Evolutionary conservation across 345 rosid genomes (phyloP), one percentile per base, ranked within the genome.

Genomic region (Raphanus raphanistrum): DNA sequence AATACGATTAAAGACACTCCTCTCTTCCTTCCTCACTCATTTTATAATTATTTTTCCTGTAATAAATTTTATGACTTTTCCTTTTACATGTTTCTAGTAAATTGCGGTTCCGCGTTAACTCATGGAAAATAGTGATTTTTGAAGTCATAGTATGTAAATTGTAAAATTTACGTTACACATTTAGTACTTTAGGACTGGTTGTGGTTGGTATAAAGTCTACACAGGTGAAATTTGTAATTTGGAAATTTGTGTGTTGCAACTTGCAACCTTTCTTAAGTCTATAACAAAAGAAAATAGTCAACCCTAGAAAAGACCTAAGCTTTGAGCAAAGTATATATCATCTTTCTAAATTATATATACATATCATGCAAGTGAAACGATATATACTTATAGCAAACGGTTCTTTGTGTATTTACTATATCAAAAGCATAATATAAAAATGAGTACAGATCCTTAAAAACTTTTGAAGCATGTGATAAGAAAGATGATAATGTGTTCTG

Each of bases 1-100:
- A 75, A 28, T 80, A 54, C 79, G 79, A 69, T 80, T 74, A 80
- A 80, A 80, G 79, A 17, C 59, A 79, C 82, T 66, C 62, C 50
- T 70, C 79, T 41, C 54, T 61, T 35, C 63, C 70, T 68, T 41
- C 69, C 70, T 67, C 55, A 36, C 66, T 8, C 41, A 4, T 71
- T 32, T 32, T 41, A 67, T 58, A 16, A 11, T 28, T 38, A 33
- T 28, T 33, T 52, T 41, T 36, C 7, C 2, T 45, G 1, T 45
- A 67, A 61, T 33, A 73, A 73, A 67, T 50, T 29, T 48, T 8
- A 15, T 16, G 25, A 52, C 26, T 52, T 52, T 52, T 7, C 59
- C 59, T 52, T 52, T 52, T 52, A 52, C 59, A 52, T 52, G 59
- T 16, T 13, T 52, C 4, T 16, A 52, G 9, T 52, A 15, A 15